These are phyloP conservation scores for Rhynchosporium agropyri DNA, from an alignment of 2,329 filamentous ascomycete genomes.

Conservation along the genomic window DNA sequence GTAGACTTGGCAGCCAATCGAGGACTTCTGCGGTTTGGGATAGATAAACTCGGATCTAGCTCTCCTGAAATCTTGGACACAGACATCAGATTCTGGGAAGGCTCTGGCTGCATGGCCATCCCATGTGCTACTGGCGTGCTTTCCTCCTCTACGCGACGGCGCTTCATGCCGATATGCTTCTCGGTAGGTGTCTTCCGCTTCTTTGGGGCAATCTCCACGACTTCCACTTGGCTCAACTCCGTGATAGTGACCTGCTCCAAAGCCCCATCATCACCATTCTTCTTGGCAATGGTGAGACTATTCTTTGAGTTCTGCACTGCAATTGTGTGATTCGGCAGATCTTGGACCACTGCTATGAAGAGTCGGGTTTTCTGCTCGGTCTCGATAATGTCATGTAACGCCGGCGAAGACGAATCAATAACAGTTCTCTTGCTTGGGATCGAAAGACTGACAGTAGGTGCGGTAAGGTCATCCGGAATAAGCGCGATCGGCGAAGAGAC, in stretches of 20 bases:
- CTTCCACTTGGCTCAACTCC: neutral
- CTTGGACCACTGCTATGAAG: neutral
- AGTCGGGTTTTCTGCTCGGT: neutral
- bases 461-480: neutral
- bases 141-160: slow-evolving; percentile 4
- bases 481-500: neutral
- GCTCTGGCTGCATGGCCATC: neutral
- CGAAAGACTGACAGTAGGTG: neutral
- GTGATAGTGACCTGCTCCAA: neutral
- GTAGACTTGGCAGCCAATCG: neutral
- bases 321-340: neutral
- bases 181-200: slow-evolving; percentile 2
- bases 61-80: neutral
- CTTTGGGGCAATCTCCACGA: neutral
- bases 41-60: neutral
- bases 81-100: neutral
- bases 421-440: neutral
- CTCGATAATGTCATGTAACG: neutral
- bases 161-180: neutral
- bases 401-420: neutral
- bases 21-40: neutral
- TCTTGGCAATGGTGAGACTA: too few species aligned
- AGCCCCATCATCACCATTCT: neutral
- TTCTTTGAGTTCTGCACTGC: neutral
- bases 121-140: neutral